These are phyloP conservation scores for Aspergillus fructus DNA, from an alignment of 2,329 filamentous ascomycete genomes.

Conservation along the genomic window DNA sequence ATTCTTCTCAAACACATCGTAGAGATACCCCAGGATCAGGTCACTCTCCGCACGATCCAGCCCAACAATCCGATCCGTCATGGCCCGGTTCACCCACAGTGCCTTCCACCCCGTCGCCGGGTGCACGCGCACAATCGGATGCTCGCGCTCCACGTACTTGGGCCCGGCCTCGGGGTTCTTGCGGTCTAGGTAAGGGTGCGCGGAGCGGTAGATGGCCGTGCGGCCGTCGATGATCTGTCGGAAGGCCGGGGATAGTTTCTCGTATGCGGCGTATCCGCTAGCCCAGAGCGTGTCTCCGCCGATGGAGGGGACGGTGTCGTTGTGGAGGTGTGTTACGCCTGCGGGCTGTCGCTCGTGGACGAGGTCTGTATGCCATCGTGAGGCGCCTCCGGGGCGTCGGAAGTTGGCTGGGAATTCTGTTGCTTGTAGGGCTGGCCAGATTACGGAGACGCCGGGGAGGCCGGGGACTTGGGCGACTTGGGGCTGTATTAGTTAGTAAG, in stretches of 20 bases:
- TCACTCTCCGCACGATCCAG: conserved; percentile 69
- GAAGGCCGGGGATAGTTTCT: conserved; percentile 70
- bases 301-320: conserved; percentile 63
- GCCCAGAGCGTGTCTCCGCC: conserved; percentile 75
- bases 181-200: conserved; percentile 67
- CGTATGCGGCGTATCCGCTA: conserved; percentile 68
- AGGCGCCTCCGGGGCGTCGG: conserved; percentile 66
- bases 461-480: conserved; percentile 71
- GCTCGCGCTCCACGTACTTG: conserved; percentile 64
- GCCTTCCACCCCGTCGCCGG: conserved; percentile 74
- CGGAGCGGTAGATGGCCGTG: conserved; percentile 63
- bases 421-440: conserved; percentile 68
- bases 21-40: conserved; percentile 65
- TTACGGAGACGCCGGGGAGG: conserved; percentile 62
- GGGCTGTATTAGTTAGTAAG: conserved; percentile 47
- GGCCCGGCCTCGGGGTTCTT: conserved; percentile 61
- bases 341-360: conserved; percentile 71
- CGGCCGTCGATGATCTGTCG: conserved; percentile 69
- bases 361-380: conserved; percentile 68
- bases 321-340: conserved; percentile 69
- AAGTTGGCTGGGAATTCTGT: conserved; percentile 63
- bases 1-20: conserved; percentile 67
- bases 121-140: conserved; percentile 69
- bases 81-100: conserved; percentile 68
- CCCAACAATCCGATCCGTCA: conserved; percentile 68